Percentiles rank a stretch among this genome's conserved stretches.
Evolutionary conservation across 495 filamentous ascomycete genomes (phyloP).

Genomic region (Arthonia radiata): DNA sequence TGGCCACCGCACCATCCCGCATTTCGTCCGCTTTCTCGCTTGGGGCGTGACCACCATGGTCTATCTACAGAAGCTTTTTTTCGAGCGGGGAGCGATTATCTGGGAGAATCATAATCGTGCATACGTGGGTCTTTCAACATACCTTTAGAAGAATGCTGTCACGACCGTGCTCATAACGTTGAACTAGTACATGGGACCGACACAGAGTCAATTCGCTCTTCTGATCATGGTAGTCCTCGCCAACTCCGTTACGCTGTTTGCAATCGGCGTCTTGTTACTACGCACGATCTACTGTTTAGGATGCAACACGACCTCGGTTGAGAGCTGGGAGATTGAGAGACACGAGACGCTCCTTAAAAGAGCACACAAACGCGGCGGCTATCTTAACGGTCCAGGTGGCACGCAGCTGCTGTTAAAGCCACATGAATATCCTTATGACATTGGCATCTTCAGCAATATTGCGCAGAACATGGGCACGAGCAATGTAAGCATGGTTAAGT

Average conservation of each 20-base stretch:
- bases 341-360: conserved; percentile 50
- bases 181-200: conserved; percentile 50
- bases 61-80: conserved; percentile 34
- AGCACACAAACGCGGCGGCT: conserved; percentile 29
- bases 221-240: conserved; percentile 38
- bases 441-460: conserved; percentile 65
- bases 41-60: conserved; percentile 46
- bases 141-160: not conserved
- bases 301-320: conserved; percentile 61
- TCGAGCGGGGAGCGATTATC: conserved; percentile 29
- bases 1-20: conserved; percentile 67
- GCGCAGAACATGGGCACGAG: conserved; percentile 45
- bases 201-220: conserved; percentile 30
- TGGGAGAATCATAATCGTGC: conserved; percentile 45
- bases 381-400: conserved; percentile 35
- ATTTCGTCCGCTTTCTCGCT: conserved; percentile 72
- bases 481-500: conserved; percentile 17
- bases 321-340: conserved; percentile 76
- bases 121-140: conserved; percentile 20
- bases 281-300: conserved; percentile 31
- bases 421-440: conserved; percentile 79
- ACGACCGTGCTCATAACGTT: not conserved
- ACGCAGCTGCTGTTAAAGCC: conserved; percentile 25
- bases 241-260: conserved; percentile 37
- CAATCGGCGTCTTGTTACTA: conserved; percentile 36